These are phyloP conservation scores for Yamadazyma spencermartinsiae DNA, from an alignment of 1,139 yeast genomes.

Conservation along the genomic window DNA sequence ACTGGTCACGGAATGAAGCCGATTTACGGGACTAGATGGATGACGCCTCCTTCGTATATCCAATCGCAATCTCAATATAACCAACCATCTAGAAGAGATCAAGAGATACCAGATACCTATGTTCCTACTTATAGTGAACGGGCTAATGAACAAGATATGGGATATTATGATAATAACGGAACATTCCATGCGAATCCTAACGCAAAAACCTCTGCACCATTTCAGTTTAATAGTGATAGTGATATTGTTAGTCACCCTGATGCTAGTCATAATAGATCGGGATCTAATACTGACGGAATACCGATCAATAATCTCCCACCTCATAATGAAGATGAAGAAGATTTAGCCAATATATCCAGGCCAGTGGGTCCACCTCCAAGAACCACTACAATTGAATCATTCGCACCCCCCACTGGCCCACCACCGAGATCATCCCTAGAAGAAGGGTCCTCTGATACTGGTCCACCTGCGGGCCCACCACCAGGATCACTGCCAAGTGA, in stretches of 20 bases:
- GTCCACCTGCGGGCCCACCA: neutral
- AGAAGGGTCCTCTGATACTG: neutral
- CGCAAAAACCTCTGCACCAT: slow-evolving; percentile 21
- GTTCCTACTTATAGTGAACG: slow-evolving; percentile 70
- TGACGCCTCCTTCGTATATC: slow-evolving; percentile 85
- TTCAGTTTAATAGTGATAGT: slow-evolving; percentile 7
- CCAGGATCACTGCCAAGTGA: neutral
- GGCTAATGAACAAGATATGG: slow-evolving; percentile 72
- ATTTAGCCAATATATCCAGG: slow-evolving; percentile 12
- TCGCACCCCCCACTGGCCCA: slow-evolving; percentile 6
- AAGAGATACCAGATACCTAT: slow-evolving; percentile 37
- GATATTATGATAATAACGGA: slow-evolving; percentile 76
- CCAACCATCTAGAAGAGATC: slow-evolving; percentile 37
- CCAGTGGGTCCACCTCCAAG: slow-evolving; percentile 10
- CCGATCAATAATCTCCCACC: slow-evolving; percentile 11
- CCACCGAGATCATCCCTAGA: slow-evolving; percentile 5
- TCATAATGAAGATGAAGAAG: slow-evolving; percentile 7
- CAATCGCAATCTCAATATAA: slow-evolving; percentile 69
- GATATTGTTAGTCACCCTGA: slow-evolving; percentile 17
- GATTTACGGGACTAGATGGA: slow-evolving; percentile 82
- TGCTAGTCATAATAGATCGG: slow-evolving; percentile 22
- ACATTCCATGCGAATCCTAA: slow-evolving; percentile 44
- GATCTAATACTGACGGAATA: slow-evolving; percentile 16
- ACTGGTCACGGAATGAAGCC: slow-evolving; percentile 65
- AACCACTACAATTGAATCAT: slow-evolving; percentile 3